Conservation (phyloP, 2,329 filamentous ascomycete species). For the Parascedosporium putredinis region DNA sequence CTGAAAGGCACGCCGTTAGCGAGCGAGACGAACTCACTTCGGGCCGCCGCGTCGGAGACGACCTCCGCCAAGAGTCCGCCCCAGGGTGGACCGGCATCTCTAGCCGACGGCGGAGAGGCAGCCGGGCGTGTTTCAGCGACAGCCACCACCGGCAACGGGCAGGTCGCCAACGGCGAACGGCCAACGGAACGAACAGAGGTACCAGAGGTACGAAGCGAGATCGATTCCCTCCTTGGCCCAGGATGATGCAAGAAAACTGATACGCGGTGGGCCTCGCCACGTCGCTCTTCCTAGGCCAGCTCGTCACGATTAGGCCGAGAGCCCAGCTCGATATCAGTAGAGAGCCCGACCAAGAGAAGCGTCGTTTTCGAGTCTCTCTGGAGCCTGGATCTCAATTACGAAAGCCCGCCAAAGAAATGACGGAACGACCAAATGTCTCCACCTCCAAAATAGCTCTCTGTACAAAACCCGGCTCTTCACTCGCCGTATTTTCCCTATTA, state of each 20-base stretch:
- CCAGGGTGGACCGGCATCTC: not conserved
- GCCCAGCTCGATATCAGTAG: slow-evolving; percentile 22
- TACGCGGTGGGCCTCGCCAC: slow-evolving; percentile 11
- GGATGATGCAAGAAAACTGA: slow-evolving; percentile 26
- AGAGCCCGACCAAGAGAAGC: slow-evolving; percentile 37
- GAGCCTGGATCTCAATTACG: slow-evolving; percentile 48
- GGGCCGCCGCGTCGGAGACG: slow-evolving; percentile 34
- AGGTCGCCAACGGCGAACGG: slow-evolving; percentile 9
- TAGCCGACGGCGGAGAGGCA: too few relatives aligned
- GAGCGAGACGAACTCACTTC: slow-evolving; percentile 50
- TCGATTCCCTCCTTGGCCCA: slow-evolving; percentile 40
- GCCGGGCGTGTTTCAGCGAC: too few relatives aligned
- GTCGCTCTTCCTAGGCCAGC: slow-evolving; percentile 10
- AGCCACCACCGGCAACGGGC: not conserved
- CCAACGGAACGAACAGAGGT: slow-evolving; percentile 16
- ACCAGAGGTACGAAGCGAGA: slow-evolving; percentile 42
- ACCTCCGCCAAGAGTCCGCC: slow-evolving; percentile 29
- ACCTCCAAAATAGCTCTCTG: too few relatives aligned
- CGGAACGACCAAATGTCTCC: not conserved
- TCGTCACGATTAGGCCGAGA: slow-evolving; percentile 24
- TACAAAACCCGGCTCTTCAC: too few relatives aligned
- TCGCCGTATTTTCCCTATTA: too few relatives aligned
- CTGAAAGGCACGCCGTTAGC: slow-evolving; percentile 41
- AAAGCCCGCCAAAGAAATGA: slow-evolving; percentile 24
- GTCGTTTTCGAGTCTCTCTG: slow-evolving; percentile 54